A percentile compares a stretch with the other conserved stretches of the same genome.
phyloP scores from a whole-genome alignment of 768 basidiomycete species.

The Termitomyces sp. region DNA sequence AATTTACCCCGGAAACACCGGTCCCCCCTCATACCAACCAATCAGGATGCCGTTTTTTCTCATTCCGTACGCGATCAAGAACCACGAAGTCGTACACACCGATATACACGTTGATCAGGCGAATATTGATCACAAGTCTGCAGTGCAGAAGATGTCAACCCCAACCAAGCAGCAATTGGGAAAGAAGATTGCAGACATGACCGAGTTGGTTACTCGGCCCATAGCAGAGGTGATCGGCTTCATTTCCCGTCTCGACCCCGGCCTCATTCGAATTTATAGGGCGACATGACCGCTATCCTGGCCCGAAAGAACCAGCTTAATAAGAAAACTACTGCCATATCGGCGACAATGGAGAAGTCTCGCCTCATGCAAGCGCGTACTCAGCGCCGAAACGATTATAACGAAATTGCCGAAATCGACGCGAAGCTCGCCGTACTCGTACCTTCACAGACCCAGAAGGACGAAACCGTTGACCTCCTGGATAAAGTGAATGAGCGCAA shows the following conservation, averaged over 20 bases:
- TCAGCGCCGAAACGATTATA: conserved; percentile 63
- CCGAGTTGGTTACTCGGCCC: conserved; percentile 49
- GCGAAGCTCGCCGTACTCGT: conserved; percentile 54
- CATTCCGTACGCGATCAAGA: no score
- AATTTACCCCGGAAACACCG: no score
- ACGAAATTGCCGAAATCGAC: conserved; percentile 59
- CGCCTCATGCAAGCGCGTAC: conserved; percentile 67
- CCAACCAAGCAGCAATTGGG: conserved; percentile 65
- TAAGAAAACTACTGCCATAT: conserved; percentile 23
- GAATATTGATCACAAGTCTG: conserved; percentile 20
- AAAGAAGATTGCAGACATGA: conserved; percentile 61
- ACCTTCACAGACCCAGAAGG: conserved; percentile 14
- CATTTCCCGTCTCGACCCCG: not conserved
- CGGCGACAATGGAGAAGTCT: conserved; percentile 55
- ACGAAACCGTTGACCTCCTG: conserved; percentile 44
- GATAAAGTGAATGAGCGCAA: conserved; percentile 89
- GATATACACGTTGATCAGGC: no score
- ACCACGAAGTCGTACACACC: no score
- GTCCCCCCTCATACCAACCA: no score
- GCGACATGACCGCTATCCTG: conserved; percentile 77
- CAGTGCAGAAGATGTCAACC: conserved; percentile 51
- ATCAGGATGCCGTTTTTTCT: no score
- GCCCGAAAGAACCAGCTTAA: conserved; percentile 53
- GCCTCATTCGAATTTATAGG: conserved; percentile 34
- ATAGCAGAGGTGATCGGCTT: conserved; percentile 67